Evolutionary conservation across 805 yeast species (phyloP).

Genomic region (Spathaspora sp.): DNA sequence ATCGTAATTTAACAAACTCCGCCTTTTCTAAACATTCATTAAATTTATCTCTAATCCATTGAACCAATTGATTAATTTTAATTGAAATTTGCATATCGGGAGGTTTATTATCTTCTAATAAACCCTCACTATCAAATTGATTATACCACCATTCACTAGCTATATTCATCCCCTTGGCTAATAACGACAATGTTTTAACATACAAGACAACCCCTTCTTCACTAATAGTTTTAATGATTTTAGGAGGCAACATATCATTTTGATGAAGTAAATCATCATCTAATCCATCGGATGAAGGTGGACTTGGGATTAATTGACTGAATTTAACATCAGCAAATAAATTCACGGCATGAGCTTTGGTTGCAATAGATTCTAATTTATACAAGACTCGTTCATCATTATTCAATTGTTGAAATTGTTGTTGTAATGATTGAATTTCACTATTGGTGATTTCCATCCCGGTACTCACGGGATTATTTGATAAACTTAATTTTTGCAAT

Average conservation of each 20-base stretch:
- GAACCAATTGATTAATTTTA: constrained; percentile 64
- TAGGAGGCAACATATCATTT: constrained; percentile 50
- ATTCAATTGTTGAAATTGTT: not conserved
- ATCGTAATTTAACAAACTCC: constrained; percentile 62
- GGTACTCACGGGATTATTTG: constrained; percentile 14
- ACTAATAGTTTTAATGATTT: constrained; percentile 55
- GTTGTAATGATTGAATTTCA: not conserved
- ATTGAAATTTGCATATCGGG: constrained; percentile 7
- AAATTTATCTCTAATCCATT: constrained; percentile 87
- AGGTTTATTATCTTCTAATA: constrained; percentile 3
- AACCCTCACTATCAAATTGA: constrained; percentile 22
- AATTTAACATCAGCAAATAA: constrained; percentile 90
- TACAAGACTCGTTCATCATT: constrained; percentile 34
- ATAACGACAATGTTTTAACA: constrained; percentile 74
- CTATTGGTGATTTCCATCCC: constrained; percentile 3
- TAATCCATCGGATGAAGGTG: constrained; percentile 46
- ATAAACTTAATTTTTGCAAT: constrained; percentile 31
- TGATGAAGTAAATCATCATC: constrained; percentile 35
- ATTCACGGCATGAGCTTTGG: constrained; percentile 86
- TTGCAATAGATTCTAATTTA: constrained; percentile 70
- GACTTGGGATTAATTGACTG: constrained; percentile 75
- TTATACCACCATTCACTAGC: constrained; percentile 91
- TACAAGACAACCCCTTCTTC: constrained; percentile 86
- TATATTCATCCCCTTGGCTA: constrained; percentile 80
- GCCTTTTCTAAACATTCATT: constrained; percentile 89